Percentiles rank a stretch among this genome's conserved stretches.
Conservation (phyloP, 352 stramenopile genomes). For the Pythium brachiatum region DNA sequence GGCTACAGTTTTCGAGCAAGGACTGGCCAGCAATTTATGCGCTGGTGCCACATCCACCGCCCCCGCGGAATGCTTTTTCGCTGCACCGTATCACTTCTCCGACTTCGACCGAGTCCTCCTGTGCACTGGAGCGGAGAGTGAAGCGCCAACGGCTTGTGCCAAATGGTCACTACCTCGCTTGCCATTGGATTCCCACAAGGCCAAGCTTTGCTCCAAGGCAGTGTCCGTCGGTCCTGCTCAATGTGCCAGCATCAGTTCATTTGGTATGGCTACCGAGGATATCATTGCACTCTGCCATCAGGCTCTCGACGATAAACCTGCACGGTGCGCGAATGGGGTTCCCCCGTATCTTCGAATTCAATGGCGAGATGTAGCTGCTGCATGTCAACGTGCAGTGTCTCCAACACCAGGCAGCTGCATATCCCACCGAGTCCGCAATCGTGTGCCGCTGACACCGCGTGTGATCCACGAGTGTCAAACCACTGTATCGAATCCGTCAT, state of each 20-base stretch:
- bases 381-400: conserved; percentile 33
- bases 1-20: not conserved
- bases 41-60: not conserved
- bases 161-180: conserved; percentile 14
- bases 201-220: conserved; percentile 13
- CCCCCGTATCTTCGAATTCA: conserved; percentile 29
- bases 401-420: conserved; percentile 47
- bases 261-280: conserved; percentile 35
- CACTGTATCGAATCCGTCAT: conserved; percentile 24
- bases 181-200: not conserved
- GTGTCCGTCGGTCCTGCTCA: not conserved
- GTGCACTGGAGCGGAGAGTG: conserved; percentile 36
- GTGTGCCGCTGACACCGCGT: conserved; percentile 11
- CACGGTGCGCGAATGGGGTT: conserved; percentile 37
- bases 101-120: conserved; percentile 38
- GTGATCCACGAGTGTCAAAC: conserved; percentile 36
- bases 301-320: conserved; percentile 30
- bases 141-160: conserved; percentile 37
- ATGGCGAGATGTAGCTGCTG: conserved; percentile 29
- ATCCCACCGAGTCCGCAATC: conserved; percentile 32
- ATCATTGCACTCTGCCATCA: conserved; percentile 39
- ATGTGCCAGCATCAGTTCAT: conserved; percentile 32
- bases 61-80: conserved; percentile 32
- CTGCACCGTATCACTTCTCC: conserved; percentile 32
- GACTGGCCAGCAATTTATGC: conserved; percentile 11